Conservation (phyloP, 129 eudicot species). For the Flaveria trinervia region DNA sequence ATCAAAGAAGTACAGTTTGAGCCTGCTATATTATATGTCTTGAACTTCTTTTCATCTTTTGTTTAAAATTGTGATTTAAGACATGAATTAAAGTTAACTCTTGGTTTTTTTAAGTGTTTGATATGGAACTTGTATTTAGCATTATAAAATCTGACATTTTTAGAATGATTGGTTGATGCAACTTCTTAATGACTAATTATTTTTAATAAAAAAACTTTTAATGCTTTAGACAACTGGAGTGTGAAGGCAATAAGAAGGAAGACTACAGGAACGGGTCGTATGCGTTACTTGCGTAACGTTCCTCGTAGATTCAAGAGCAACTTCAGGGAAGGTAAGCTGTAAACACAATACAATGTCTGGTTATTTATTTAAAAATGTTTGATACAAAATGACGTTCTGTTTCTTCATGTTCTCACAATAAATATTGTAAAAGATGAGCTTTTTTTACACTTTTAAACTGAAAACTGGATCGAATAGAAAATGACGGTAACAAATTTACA, state of each 20-base stretch:
- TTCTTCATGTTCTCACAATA: too few species aligned
- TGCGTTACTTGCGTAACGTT: conserved; percentile 62
- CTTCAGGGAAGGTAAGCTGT: conserved; percentile 56
- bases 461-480: background rate
- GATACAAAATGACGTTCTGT: too few species aligned
- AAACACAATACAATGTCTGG: background rate
- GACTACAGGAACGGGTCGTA: conserved; percentile 67
- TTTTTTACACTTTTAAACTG: background rate
- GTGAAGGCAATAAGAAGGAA: conserved; percentile 52
- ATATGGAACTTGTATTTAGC: too few species aligned
- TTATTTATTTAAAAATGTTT: too few species aligned
- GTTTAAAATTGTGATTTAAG: too few species aligned
- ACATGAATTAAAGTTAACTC: background rate
- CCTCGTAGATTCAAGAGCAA: conserved; percentile 60
- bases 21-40: background rate
- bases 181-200: background rate
- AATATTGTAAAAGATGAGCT: too few species aligned
- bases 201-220: background rate
- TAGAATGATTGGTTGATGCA: background rate
- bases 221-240: conserved; percentile 44
- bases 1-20: background rate
- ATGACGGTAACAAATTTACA: too few species aligned
- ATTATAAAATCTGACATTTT: background rate
- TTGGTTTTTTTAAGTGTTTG: background rate
- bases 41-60: background rate